Percentiles rank a stretch among this genome's conserved stretches.
Evolutionary conservation across 768 basidiomycete genomes (phyloP).

Genomic region (Kwoniella dejecticola): DNA sequence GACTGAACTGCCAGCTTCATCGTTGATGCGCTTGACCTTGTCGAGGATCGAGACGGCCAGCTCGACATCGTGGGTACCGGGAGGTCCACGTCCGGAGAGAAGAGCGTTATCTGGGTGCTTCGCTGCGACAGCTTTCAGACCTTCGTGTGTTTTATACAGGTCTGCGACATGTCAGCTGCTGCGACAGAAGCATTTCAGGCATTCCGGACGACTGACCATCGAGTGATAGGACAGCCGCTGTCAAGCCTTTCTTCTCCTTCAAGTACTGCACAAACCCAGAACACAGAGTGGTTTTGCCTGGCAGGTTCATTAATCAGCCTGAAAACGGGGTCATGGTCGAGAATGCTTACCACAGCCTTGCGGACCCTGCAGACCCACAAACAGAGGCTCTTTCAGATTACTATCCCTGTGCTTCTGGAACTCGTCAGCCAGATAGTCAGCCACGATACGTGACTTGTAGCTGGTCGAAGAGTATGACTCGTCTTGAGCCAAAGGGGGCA

Average conservation of each 20-base stretch:
- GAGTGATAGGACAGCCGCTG: conserved; percentile 51
- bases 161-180: conserved; percentile 63
- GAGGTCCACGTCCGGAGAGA: conserved; percentile 81
- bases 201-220: conserved; percentile 43
- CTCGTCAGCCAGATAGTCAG: conserved; percentile 34
- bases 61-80: conserved; percentile 83
- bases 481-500: conserved; percentile 25
- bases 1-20: conserved; percentile 6
- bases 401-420: conserved; percentile 21
- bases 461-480: conserved; percentile 37
- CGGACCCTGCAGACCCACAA: conserved; percentile 87
- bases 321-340: neutral
- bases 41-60: conserved; percentile 65
- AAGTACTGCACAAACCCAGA: conserved; percentile 61
- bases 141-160: conserved; percentile 75
- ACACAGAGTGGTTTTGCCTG: conserved; percentile 78
- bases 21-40: conserved; percentile 60
- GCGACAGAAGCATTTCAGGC: no score
- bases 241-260: conserved; percentile 36
- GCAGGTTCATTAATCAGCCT: neutral
- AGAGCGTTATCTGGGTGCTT: conserved; percentile 66
- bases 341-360: conserved; percentile 70
- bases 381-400: conserved; percentile 62
- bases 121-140: conserved; percentile 63
- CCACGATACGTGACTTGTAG: conserved; percentile 42